These are phyloP conservation scores for Calonectria crousiana DNA, from an alignment of 2,329 filamentous ascomycete species.

Conservation along the genomic window DNA sequence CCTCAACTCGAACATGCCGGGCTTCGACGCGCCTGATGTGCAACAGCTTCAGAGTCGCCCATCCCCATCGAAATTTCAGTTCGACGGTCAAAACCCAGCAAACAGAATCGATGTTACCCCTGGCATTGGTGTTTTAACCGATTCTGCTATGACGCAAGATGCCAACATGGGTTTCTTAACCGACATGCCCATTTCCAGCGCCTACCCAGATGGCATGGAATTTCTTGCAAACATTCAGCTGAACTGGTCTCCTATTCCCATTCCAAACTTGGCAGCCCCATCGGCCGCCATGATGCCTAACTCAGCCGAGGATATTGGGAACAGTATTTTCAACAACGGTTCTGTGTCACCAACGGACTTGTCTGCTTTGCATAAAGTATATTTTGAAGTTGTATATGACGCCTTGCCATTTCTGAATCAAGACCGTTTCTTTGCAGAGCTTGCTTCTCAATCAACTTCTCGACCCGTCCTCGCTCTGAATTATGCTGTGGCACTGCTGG, in stretches of 20 bases:
- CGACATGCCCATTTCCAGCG: background rate
- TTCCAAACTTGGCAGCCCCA: background rate
- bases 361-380: background rate
- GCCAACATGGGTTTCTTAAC: background rate
- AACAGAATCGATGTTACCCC: background rate
- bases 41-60: background rate
- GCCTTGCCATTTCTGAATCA: background rate
- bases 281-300: background rate
- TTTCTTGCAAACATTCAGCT: background rate
- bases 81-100: background rate
- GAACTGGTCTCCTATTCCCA: background rate
- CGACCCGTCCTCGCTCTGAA: background rate
- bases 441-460: background rate
- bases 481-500: background rate
- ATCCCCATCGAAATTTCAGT: background rate
- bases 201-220: background rate
- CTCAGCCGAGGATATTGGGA: background rate
- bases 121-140: background rate
- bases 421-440: background rate
- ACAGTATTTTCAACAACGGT: background rate
- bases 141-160: background rate
- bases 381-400: background rate
- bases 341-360: background rate
- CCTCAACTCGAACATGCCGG: background rate
- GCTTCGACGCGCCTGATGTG: background rate